Percentiles rank a stretch among this genome's conserved stretches.
phyloP scores from a whole-genome alignment of 2,329 filamentous ascomycete species.

The Stemphylium beticola region DNA sequence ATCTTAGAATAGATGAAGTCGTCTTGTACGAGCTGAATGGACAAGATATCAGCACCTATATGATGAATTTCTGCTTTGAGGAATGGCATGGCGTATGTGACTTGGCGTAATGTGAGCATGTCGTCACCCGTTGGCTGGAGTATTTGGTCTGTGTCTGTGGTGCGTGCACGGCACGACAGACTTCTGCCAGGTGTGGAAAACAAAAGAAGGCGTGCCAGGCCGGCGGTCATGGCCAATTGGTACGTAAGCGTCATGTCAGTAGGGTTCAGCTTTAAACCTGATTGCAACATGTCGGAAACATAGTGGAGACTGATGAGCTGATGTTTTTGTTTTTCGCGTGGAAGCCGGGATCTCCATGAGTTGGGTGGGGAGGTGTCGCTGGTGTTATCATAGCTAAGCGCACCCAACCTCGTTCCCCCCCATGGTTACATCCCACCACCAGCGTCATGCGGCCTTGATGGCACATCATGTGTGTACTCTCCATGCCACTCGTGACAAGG shows the following conservation, averaged over 20 bases:
- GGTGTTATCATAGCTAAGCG: slow-evolving; percentile 1
- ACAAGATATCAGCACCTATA: not conserved
- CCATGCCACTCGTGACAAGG: not conserved
- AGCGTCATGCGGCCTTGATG: not conserved
- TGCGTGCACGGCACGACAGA: not conserved
- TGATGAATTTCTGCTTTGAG: not conserved
- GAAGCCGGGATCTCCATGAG: not conserved
- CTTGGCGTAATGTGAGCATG: too few species aligned
- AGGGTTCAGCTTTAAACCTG: not conserved
- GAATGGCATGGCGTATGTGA: not conserved
- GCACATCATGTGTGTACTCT: too few species aligned
- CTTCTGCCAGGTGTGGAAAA: not conserved
- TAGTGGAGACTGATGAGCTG: not conserved
- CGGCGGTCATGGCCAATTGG: too few species aligned
- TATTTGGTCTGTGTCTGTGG: too few species aligned
- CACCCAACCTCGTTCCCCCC: not conserved
- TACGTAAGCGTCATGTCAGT: not conserved
- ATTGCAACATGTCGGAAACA: not conserved
- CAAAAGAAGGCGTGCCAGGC: not conserved
- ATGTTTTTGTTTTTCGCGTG: not conserved
- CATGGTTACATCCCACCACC: not conserved
- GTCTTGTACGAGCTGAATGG: slow-evolving; percentile 2
- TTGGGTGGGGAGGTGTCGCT: not conserved
- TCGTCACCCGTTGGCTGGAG: too few species aligned
- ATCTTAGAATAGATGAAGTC: not conserved